Evolutionary conservation across 441 rosid species (phyloP).

Genomic region (Kokia cookei): DNA sequence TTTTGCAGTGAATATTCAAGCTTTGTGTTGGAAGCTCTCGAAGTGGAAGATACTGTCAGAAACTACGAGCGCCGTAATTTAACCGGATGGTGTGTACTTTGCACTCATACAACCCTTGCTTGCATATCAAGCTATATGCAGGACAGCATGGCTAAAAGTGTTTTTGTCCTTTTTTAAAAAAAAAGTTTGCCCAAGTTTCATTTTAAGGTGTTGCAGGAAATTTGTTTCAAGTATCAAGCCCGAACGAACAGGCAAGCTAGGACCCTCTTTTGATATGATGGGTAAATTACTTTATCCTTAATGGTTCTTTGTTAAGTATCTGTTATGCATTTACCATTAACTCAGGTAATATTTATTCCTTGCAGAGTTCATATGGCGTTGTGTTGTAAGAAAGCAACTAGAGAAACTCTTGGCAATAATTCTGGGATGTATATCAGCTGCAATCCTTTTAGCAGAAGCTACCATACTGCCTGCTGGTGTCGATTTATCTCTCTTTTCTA

Average conservation of each 20-base stretch:
- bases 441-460: constrained; percentile 81
- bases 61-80: constrained; percentile 54
- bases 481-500: constrained; percentile 67
- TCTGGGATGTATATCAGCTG: constrained; percentile 65
- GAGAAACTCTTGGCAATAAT: constrained; percentile 50
- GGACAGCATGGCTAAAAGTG: neutral
- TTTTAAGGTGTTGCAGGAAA: constrained; percentile 37
- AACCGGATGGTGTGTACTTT: constrained; percentile 63
- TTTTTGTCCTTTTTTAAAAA: neutral
- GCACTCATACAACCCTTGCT: neutral
- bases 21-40: constrained; percentile 58
- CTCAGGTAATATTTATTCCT: constrained; percentile 1
- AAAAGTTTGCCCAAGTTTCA: neutral
- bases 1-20: constrained; percentile 59
- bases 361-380: constrained; percentile 69
- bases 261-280: constrained; percentile 4
- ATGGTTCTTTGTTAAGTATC: neutral
- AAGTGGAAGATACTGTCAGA: constrained; percentile 68
- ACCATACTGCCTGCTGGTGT: constrained; percentile 53
- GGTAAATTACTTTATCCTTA: neutral
- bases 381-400: constrained; percentile 51
- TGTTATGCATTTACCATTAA: neutral
- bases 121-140: neutral
- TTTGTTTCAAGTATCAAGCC: constrained; percentile 66
- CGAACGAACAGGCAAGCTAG: constrained; percentile 39